Evolutionary conservation across 495 filamentous ascomycete genomes (phyloP), one percentile per base, ranked within the genome.

Genomic region (Penicillium angulare): DNA sequence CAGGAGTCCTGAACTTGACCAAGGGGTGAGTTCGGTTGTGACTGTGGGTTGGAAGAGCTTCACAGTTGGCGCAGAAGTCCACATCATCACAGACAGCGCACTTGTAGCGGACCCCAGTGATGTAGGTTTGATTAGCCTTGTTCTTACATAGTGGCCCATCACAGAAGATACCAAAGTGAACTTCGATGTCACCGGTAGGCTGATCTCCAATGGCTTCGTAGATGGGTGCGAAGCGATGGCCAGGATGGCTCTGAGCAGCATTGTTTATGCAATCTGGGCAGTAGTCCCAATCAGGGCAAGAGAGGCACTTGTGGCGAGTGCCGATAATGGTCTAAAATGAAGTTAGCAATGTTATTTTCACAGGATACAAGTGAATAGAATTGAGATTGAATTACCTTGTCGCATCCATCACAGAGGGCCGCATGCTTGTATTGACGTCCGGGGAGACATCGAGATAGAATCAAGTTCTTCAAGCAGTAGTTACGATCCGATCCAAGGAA

Each of bases 211-310:
- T 79, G 0, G 88, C 81, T 44, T 91, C 87, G 55, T 92, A 93
- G 44, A 97, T 81, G 26, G 89, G 82, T 17, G 89, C 90, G 71
- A 99, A 97, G 51, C 95, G 89, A 68, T 99, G 93, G 24, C 80
- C 77, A 24, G 89, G 82, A 63, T 99, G 93, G 46, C 74, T 83
- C 59, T 82, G 74, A 23, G 68, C 55, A 23, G 89, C 85, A 58
- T 74, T 81, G 50, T 76, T 68, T 43, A 87, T 68, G 70, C 93
- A 99, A 4, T 77, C 72, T n/a, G 79, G 78, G 75, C 93, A 99
- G 74, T 88, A 96, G 57, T 99, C 93, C 89, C 88, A 99, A 64
- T 99, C 93, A 24, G 95, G 93, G 77, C 93, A 99, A 59, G 87
- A 85, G 55, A 97, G 77, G 73, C 93, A 99, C 79, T 99, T 99